Conservation (phyloP, 2,329 filamentous ascomycete species). For the Monilinia aucupariae region DNA sequence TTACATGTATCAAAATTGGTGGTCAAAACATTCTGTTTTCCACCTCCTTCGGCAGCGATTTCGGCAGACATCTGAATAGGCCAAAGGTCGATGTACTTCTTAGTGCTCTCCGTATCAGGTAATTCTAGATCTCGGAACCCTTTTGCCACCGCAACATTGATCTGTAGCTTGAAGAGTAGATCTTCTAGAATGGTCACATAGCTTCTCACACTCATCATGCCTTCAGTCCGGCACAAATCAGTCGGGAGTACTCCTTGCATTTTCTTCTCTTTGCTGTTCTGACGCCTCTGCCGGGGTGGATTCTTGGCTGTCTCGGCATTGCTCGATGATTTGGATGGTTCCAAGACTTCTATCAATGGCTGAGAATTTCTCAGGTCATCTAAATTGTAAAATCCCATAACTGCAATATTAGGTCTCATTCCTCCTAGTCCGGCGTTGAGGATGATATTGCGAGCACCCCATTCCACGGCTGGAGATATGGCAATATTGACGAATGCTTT, state of each 20-base stretch:
- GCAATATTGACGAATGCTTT: slow-evolving; percentile 87
- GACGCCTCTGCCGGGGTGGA: slow-evolving; percentile 37
- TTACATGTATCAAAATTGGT: slow-evolving; percentile 88
- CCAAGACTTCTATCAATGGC: slow-evolving; percentile 53
- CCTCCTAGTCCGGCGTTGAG: slow-evolving; percentile 76
- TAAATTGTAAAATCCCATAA: slow-evolving; percentile 75
- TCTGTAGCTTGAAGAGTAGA: slow-evolving; percentile 66
- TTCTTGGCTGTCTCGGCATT: slow-evolving; percentile 4
- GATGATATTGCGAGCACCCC: slow-evolving; percentile 79
- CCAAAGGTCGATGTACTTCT: slow-evolving; percentile 83
- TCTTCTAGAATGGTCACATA: slow-evolving; percentile 84
- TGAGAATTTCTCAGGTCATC: slow-evolving; percentile 63
- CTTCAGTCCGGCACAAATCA: slow-evolving; percentile 62
- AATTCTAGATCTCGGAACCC: slow-evolving; percentile 74
- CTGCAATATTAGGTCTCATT: slow-evolving; percentile 83
- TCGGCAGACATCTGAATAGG: slow-evolving; percentile 92
- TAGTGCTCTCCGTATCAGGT: slow-evolving; percentile 55
- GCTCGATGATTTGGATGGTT: slow-evolving; percentile 36
- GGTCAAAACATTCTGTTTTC: slow-evolving; percentile 62
- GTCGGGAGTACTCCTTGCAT: slow-evolving; percentile 59
- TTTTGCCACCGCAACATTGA: slow-evolving; percentile 80
- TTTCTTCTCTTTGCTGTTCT: slow-evolving; percentile 51
- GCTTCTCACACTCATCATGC: slow-evolving; percentile 61
- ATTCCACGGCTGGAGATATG: slow-evolving; percentile 75
- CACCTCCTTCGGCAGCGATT: slow-evolving; percentile 60